Base-by-base conservation (phyloP, 805 yeast species). In the Wickerhamiella sergipiensis region DNA sequence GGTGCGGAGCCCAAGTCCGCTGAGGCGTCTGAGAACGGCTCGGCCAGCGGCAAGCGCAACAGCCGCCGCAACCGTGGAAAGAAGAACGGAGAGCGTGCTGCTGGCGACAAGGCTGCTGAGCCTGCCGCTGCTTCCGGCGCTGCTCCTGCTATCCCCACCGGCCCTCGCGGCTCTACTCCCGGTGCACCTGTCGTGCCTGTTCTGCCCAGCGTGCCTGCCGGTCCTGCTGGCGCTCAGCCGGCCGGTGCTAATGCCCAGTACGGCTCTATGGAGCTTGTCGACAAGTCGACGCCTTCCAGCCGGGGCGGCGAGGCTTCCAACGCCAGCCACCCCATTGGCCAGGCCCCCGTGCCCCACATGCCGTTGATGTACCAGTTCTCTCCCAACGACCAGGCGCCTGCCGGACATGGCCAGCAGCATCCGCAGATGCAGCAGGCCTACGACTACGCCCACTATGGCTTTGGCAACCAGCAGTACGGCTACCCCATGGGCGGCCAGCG, bases 71-170 rank as follows among this genome's bases (percentile, higher is more conserved):
- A 19, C 19, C 46, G 46, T 7, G 39, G 24, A n/a, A 29, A 45
- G 46, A 43, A 43, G 47, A 18, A 15, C 23, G 17, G 19, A 23
- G 33, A 43, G 10, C 43, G 24, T 6, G n/a, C 40, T 24, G 8
- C 26, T 24, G 26, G 19, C 19, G 43, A 40, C 13, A 17, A 40
- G 24, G 15, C 43, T 24, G 24, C 54, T 8, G 52, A 51, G 7
- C 50, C 52, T 22, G 56, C 49, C 6, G 51, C 59, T 1, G 53
- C 55, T 2, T 50, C 53, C 42, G 50, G 50, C 17, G 52, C 59
- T 44, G 62, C 63, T 29, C 62, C 50, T 85, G 86, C 87, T 29
- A 77, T 88, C 17, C 77, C 82, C 59, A 81, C 81, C 49, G 68
- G 78, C 51, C 81, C 86, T 19, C 22, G 43, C 24, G 46, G 46